These are phyloP conservation scores for Chlorella ohadii DNA, from an alignment of 139 green algal genomes.

Conservation along the genomic window DNA sequence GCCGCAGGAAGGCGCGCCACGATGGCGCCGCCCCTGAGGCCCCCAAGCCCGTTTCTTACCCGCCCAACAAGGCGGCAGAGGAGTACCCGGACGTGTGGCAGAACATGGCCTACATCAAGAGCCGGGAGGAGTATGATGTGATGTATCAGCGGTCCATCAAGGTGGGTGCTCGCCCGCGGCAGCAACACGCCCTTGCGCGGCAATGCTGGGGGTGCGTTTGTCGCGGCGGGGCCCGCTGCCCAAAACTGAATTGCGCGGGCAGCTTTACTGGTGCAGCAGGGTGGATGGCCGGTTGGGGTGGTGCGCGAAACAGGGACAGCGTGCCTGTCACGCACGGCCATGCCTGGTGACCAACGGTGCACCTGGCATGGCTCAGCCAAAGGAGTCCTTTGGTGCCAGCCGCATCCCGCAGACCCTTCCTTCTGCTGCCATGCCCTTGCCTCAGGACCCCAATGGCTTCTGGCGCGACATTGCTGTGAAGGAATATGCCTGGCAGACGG, in stretches of 20 bases:
- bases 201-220: not conserved
- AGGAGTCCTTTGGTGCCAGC: too few relatives aligned
- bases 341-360: too few relatives aligned
- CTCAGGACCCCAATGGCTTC: constrained; percentile 67
- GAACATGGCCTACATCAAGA: constrained; percentile 25
- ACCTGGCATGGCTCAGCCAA: too few relatives aligned
- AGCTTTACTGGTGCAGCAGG: not conserved
- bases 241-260: not conserved
- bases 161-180: not conserved
- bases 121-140: constrained; percentile 74
- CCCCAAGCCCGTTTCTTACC: too few relatives aligned
- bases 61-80: too few relatives aligned
- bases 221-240: too few relatives aligned
- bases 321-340: too few relatives aligned
- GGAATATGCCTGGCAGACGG: constrained; percentile 90
- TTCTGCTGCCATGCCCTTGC: too few relatives aligned
- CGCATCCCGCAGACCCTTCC: too few relatives aligned
- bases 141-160: constrained; percentile 87
- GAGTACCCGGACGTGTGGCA: not conserved
- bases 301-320: too few relatives aligned
- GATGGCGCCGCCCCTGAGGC: too few relatives aligned
- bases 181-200: not conserved
- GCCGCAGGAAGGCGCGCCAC: too few relatives aligned
- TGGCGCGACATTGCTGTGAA: constrained; percentile 85
- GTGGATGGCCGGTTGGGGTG: not conserved